phyloP scores from a whole-genome alignment of 176 grass and related monocot species.

The Tillandsia fasciculata region DNA sequence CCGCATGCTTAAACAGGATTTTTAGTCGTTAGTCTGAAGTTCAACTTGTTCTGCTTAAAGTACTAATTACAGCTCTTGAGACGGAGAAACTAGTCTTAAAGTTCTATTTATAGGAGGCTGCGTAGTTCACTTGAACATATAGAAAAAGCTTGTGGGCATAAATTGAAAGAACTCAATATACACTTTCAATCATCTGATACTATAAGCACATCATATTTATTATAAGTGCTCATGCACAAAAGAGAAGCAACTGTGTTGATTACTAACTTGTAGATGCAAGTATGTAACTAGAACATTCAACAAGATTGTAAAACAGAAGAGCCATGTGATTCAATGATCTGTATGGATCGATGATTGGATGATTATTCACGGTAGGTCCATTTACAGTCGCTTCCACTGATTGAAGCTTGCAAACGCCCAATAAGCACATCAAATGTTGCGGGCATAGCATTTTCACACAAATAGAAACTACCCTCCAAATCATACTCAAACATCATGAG shows the following conservation, averaged over 20 bases:
- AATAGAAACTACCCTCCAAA: background rate
- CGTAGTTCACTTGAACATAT: background rate
- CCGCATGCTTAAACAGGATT: background rate
- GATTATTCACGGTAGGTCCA: too few relatives aligned
- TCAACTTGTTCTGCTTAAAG: background rate
- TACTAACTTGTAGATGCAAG: too few relatives aligned
- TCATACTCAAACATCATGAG: background rate
- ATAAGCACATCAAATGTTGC: background rate
- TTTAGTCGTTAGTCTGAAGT: background rate
- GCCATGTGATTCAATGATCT: too few relatives aligned
- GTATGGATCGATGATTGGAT: too few relatives aligned
- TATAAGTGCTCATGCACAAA: too few relatives aligned
- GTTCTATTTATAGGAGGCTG: background rate
- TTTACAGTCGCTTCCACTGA: too few relatives aligned
- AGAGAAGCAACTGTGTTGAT: too few relatives aligned
- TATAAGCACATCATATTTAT: too few relatives aligned
- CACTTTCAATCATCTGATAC: too few relatives aligned
- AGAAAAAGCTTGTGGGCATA: background rate
- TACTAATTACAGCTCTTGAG: background rate
- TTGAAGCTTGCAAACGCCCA: too few relatives aligned
- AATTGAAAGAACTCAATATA: background rate
- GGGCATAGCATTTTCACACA: background rate
- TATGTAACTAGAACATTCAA: too few relatives aligned
- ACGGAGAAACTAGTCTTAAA: background rate
- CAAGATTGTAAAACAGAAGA: too few relatives aligned